phyloP scores from a whole-genome alignment of 805 yeast genomes.

The Pichia occidentalis region DNA sequence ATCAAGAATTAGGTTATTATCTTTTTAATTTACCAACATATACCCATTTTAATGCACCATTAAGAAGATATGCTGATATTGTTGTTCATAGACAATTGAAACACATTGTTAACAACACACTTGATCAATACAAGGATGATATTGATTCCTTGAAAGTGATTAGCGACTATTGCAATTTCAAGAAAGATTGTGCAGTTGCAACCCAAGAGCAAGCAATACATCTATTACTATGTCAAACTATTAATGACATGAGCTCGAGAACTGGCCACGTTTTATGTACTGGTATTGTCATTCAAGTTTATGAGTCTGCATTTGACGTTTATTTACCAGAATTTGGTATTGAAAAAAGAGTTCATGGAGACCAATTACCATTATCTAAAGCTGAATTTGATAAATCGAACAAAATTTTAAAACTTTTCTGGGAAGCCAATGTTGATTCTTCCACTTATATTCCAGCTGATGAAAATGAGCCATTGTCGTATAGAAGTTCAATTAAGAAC shows the following conservation, averaged over 20 bases:
- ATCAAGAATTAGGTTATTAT: slow-evolving; percentile 75
- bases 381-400: slow-evolving; percentile 80
- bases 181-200: slow-evolving; percentile 85
- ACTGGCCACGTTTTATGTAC: slow-evolving; percentile 79
- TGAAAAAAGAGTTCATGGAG: slow-evolving; percentile 95
- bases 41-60: slow-evolving; percentile 91
- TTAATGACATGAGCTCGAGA: slow-evolving; percentile 60
- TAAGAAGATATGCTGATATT: slow-evolving; percentile 86
- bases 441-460: slow-evolving; percentile 91
- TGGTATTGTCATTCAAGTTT: slow-evolving; percentile 87
- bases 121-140: slow-evolving; percentile 43
- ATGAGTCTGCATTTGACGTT: slow-evolving; percentile 94
- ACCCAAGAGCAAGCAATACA: slow-evolving; percentile 97
- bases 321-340: slow-evolving; percentile 89
- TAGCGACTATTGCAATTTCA: slow-evolving; percentile 91
- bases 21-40: slow-evolving; percentile 77
- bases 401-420: slow-evolving; percentile 70
- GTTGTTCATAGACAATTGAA: slow-evolving; percentile 91
- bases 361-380: slow-evolving; percentile 84
- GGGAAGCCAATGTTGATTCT: slow-evolving; percentile 91
- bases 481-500: slow-evolving; percentile 71
- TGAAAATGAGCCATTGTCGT: slow-evolving; percentile 70
- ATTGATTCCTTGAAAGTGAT: slow-evolving; percentile 68
- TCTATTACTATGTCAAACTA: slow-evolving; percentile 72
- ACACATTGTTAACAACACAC: slow-evolving; percentile 41